Evolutionary conservation across 108 stramenopile species (phyloP).

Genomic region (Phaeodactylum tricornutum): DNA sequence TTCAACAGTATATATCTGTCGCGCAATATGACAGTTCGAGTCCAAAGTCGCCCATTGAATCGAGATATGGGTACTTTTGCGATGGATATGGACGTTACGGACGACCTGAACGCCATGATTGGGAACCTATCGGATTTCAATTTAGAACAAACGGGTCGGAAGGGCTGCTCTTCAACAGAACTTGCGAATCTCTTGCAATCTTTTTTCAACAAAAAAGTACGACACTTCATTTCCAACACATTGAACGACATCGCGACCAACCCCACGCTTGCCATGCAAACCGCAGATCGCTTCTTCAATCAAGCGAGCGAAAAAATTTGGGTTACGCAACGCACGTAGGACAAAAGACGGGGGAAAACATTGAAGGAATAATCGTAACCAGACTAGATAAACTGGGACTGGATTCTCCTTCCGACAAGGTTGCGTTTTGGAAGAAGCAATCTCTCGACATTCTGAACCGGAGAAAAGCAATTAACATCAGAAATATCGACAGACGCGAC

Average conservation of each 20-base stretch:
- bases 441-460: too few relatives aligned
- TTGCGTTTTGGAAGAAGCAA: too few relatives aligned
- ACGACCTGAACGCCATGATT: too few relatives aligned
- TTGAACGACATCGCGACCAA: background rate
- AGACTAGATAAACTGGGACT: too few relatives aligned
- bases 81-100: background rate
- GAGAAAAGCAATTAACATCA: too few relatives aligned
- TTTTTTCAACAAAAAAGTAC: background rate
- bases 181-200: background rate
- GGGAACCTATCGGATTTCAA: too few relatives aligned
- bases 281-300: background rate
- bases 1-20: background rate
- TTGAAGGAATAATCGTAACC: background rate
- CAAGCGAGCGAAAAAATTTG: background rate
- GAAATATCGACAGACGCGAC: background rate
- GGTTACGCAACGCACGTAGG: background rate
- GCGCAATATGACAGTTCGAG: background rate
- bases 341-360: background rate
- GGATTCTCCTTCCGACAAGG: too few relatives aligned
- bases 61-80: background rate
- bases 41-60: slow-evolving; percentile 1
- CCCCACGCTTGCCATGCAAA: background rate
- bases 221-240: background rate
- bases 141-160: background rate
- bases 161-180: background rate